Base-by-base conservation (phyloP, 1,284 basidiomycete species). In the Athelia psychrophila region DNA sequence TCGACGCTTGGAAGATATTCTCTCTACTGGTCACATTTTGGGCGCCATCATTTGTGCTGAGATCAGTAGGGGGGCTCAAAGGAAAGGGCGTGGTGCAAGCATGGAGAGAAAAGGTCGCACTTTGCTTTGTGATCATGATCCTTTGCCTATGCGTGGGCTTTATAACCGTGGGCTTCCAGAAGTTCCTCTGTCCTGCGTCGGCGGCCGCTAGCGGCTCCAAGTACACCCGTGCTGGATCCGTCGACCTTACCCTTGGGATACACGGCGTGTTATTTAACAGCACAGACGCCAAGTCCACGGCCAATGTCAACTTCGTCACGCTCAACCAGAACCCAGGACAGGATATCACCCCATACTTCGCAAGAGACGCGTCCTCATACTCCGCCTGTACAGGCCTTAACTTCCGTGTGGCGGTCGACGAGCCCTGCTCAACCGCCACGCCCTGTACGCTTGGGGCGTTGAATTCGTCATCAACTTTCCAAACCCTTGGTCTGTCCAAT, bases 71-170 rank as follows among this genome's bases (percentile, higher is more conserved):
- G 52, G 93, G 94, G 47, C 79, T 98, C 68, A 87, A 83, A 63
- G 92, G 95, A 67, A 80, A 81, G 65, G 75, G 81, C 49, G 77
- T 84, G 54, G 79, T 85, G 58, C 93, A 98, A 71, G 97, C 97
- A 1, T 99, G 97, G 97, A 83, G 97, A 60, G 97, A 99, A 72
- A 99, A 99, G 77, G 85, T 98, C 54, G 85, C 95, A 5, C 80
- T 99, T 8, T 98, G 95, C 68, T 84, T 89, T 68, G 87, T 97
- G 63, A 91, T 94, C 50, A 61, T 84, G 53, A 30, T 93, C 22
- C 71, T 98, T 22, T 97, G 95, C 59, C 87, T 77, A 20, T 71
- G 80, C 47, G 83, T 98, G 49, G 96, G 92, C 9, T 99, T 98
- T 70, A 80, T 90, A 54, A 99, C 97, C 45, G 93, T 99, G 64